A percentile compares a stretch with the other conserved stretches of the same genome.
Conservation (phyloP, 2,329 filamentous ascomycete genomes). For the Helotiales sp. region DNA sequence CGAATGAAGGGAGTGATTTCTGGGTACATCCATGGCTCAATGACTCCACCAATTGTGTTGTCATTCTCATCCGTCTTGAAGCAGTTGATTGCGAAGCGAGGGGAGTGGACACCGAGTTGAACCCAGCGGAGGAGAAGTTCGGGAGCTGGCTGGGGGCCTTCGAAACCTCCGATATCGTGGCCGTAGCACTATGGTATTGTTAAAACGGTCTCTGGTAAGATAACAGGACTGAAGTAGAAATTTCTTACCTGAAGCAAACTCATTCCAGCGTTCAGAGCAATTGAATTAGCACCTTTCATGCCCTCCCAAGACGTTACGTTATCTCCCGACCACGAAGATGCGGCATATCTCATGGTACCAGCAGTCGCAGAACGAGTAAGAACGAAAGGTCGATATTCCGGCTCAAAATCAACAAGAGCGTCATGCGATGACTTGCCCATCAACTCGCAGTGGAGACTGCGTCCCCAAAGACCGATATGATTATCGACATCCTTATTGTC, state of each 20-base stretch:
- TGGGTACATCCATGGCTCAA: conserved; percentile 80
- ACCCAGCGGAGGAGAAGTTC: conserved; percentile 76
- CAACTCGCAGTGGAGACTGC: conserved; percentile 71
- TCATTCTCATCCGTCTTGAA: conserved; percentile 73
- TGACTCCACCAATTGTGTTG: conserved; percentile 72
- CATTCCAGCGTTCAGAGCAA: conserved; percentile 71
- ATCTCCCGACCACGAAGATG: conserved; percentile 75
- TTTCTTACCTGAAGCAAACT: conserved; percentile 66
- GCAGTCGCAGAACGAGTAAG: conserved; percentile 73
- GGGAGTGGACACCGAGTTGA: conserved; percentile 71
- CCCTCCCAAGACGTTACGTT: conserved; percentile 76
- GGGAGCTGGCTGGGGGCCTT: conserved; percentile 72
- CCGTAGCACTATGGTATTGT: conserved; percentile 72
- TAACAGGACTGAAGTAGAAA: too few relatives aligned
- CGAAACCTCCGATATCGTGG: conserved; percentile 77
- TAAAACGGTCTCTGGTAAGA: too few relatives aligned
- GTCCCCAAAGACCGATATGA: conserved; percentile 70
- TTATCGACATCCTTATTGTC: conserved; percentile 50
- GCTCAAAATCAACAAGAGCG: conserved; percentile 62
- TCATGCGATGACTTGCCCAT: conserved; percentile 75
- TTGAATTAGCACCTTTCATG: conserved; percentile 73
- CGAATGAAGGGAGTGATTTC: conserved; percentile 67
- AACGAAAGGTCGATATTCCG: conserved; percentile 67
- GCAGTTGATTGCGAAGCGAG: conserved; percentile 78
- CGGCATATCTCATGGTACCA: conserved; percentile 71